Evolutionary conservation across 2,329 filamentous ascomycete genomes (phyloP).

Genomic region (Botrytis tulipae): DNA sequence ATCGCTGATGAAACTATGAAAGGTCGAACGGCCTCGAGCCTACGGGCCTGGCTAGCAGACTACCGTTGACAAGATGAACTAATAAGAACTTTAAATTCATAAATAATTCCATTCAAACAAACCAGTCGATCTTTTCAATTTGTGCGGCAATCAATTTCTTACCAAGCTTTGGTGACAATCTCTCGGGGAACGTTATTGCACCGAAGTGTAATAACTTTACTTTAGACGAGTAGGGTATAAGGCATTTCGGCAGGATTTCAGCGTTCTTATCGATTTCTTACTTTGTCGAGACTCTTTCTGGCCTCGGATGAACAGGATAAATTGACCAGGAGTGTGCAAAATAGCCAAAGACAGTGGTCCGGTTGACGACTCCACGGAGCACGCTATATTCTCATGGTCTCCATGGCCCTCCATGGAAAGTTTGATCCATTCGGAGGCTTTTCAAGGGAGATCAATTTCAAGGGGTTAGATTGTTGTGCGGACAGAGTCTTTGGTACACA

Average conservation of each 20-base stretch:
- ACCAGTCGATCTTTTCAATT: neutral
- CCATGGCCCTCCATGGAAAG: slow-evolving; percentile 3
- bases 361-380: neutral
- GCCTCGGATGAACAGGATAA: slow-evolving; percentile 6
- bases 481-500: neutral
- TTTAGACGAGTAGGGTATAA: neutral
- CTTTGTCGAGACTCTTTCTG: neutral
- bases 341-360: neutral
- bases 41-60: neutral
- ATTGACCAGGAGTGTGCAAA: neutral
- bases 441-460: slow-evolving; percentile 16
- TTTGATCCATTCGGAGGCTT: slow-evolving; percentile 1
- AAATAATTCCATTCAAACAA: neutral
- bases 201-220: neutral
- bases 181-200: neutral
- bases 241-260: neutral
- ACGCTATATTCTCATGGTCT: slow-evolving; percentile 18
- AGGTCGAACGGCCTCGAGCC: neutral
- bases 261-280: neutral
- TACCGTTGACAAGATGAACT: slow-evolving; percentile 3
- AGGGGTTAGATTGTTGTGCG: neutral
- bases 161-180: neutral
- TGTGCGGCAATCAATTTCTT: neutral
- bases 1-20: neutral
- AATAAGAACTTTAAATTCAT: slow-evolving; percentile 9